These are phyloP conservation scores for Phytophthora gonapodyides DNA, from an alignment of 352 stramenopile genomes.

Conservation along the genomic window DNA sequence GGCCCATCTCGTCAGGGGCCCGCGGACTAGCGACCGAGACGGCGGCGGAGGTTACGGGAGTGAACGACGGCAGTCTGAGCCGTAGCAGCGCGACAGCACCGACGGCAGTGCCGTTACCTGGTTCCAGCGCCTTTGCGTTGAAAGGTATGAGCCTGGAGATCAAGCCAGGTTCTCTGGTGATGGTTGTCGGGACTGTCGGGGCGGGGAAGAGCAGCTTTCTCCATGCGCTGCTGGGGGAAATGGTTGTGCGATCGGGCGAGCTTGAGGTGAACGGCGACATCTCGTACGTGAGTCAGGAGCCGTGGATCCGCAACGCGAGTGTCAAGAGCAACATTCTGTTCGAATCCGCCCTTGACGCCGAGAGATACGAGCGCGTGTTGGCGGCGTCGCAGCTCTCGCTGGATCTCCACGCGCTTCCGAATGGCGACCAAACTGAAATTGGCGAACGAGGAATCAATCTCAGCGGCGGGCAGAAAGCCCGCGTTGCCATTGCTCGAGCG, in stretches of 20 bases:
- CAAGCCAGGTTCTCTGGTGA: constrained; percentile 49
- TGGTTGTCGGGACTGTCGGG: constrained; percentile 51
- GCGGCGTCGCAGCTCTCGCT: constrained; percentile 71
- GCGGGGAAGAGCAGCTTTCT: constrained; percentile 54
- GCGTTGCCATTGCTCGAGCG: constrained; percentile 88
- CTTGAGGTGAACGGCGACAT: constrained; percentile 33
- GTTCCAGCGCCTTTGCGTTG: constrained; percentile 37
- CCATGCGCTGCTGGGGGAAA: constrained; percentile 49
- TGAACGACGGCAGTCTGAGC: constrained; percentile 5
- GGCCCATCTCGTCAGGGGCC: constrained; percentile 11
- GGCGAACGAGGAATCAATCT: constrained; percentile 60
- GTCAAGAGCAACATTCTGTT: constrained; percentile 67
- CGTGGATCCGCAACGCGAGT: constrained; percentile 93
- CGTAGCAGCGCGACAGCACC: constrained; percentile 1
- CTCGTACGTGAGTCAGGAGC: constrained; percentile 86
- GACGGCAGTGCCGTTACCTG: constrained; percentile 9
- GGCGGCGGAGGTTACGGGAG: not conserved
- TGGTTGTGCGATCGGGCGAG: constrained; percentile 28
- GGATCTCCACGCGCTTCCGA: constrained; percentile 86
- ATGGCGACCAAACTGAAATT: constrained; percentile 93
- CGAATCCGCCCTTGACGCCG: constrained; percentile 22
- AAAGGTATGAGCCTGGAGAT: constrained; percentile 57
- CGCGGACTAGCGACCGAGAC: not conserved
- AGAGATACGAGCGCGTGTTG: constrained; percentile 50
- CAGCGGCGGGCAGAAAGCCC: constrained; percentile 65